Conservation (phyloP, 2,329 filamentous ascomycete genomes). For the Claviceps arundinis region DNA sequence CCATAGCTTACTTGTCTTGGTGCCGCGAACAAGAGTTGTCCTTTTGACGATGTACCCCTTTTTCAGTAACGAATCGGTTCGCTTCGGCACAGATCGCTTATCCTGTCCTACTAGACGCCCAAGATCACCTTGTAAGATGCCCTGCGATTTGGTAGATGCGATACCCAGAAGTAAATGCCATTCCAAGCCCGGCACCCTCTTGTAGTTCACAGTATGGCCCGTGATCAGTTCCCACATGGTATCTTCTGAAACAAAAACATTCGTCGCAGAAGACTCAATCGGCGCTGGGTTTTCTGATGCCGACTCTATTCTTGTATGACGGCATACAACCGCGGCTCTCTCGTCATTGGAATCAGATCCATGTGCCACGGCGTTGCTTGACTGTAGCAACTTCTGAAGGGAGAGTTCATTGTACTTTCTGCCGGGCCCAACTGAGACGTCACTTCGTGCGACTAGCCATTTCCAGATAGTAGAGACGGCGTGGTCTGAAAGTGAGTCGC, state of each 20-base stretch:
- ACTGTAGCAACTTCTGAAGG: constrained; percentile 17
- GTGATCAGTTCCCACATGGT: constrained; percentile 47
- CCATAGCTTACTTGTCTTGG: constrained; percentile 51
- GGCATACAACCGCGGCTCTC: neutral
- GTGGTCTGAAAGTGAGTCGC: constrained; percentile 11
- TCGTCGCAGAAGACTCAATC: neutral
- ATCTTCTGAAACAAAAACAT: constrained; percentile 38
- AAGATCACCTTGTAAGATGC: constrained; percentile 48
- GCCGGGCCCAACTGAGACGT: constrained; percentile 22
- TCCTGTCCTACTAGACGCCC: constrained; percentile 45
- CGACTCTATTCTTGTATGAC: neutral
- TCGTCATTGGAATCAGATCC: neutral
- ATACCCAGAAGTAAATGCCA: constrained; percentile 47
- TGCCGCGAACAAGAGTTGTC: constrained; percentile 42
- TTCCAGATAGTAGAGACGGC: constrained; percentile 21
- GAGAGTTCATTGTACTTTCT: constrained; percentile 26
- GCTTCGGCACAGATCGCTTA: constrained; percentile 48
- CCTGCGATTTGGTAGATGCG: constrained; percentile 37
- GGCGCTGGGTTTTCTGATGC: neutral
- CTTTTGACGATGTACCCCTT: constrained; percentile 52
- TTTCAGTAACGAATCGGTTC: constrained; percentile 43
- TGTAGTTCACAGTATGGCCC: constrained; percentile 45
- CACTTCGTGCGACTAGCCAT: constrained; percentile 21
- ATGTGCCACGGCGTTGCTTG: neutral
- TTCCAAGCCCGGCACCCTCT: constrained; percentile 43